Evolutionary conservation across 106 monocot species (phyloP).

Genomic region (Dioscorea dumetorum): DNA sequence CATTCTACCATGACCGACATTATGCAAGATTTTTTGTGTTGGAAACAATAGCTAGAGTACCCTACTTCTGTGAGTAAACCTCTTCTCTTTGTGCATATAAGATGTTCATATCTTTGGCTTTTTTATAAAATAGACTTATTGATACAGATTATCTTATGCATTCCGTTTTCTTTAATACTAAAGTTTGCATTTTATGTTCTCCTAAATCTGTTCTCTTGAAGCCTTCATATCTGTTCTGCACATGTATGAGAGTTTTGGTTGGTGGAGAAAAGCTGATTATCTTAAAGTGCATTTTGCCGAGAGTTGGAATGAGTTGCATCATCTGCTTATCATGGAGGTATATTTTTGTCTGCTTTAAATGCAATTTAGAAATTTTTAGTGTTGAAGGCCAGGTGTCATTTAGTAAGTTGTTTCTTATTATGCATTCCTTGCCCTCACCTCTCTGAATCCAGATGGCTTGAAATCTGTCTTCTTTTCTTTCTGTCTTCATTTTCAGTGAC

Average conservation of each 20-base stretch:
- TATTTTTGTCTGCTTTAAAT: background rate
- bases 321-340: slow-evolving; percentile 99
- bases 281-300: slow-evolving; percentile 99
- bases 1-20: slow-evolving; percentile 65
- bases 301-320: slow-evolving; percentile 97
- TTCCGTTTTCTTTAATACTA: no score
- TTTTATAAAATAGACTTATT: no score
- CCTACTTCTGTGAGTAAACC: slow-evolving; percentile 78
- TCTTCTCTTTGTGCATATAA: background rate
- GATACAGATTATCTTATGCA: no score
- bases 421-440: background rate
- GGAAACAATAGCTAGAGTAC: slow-evolving; percentile 97
- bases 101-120: no score
- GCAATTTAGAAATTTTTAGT: no score
- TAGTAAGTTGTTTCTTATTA: no score
- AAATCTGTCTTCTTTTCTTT: background rate
- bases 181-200: no score
- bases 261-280: slow-evolving; percentile 99
- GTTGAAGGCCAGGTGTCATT: no score
- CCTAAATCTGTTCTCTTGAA: slow-evolving; percentile 16
- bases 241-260: slow-evolving; percentile 96
- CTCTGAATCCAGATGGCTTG: background rate
- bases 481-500: no score
- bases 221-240: slow-evolving; percentile 98
- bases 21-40: slow-evolving; percentile 95